Conservation (phyloP, 1,139 yeast species). For the Diutina neorugosa region DNA sequence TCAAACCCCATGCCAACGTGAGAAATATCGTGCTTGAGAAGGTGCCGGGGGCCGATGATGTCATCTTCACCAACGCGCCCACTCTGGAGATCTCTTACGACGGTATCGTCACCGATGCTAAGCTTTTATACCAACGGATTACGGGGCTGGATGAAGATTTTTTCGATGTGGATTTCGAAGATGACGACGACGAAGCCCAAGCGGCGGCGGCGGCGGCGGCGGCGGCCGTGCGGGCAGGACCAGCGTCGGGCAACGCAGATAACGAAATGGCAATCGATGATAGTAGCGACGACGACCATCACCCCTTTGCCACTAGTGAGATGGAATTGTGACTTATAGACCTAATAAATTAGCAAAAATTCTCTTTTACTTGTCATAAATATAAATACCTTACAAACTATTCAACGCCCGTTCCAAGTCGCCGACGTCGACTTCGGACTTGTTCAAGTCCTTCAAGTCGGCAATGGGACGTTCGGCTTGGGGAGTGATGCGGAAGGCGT, state of each 20-base stretch:
- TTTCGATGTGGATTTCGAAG: slow-evolving; percentile 92
- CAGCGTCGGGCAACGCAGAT: slow-evolving; percentile 8
- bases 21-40: slow-evolving; percentile 20
- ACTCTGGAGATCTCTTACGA: slow-evolving; percentile 82
- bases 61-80: slow-evolving; percentile 62
- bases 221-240: not conserved
- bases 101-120: slow-evolving; percentile 78
- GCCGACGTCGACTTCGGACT: slow-evolving; percentile 6
- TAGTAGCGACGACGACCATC: slow-evolving; percentile 29
- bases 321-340: slow-evolving; percentile 40
- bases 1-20: slow-evolving; percentile 11
- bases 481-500: slow-evolving; percentile 18
- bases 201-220: slow-evolving; percentile 8
- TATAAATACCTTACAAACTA: not conserved
- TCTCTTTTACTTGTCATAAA: not conserved
- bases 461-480: slow-evolving; percentile 17
- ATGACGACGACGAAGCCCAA: slow-evolving; percentile 55
- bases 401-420: not conserved
- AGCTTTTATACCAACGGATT: slow-evolving; percentile 55
- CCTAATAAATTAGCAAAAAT: not conserved
- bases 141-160: slow-evolving; percentile 94
- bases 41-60: slow-evolving; percentile 25
- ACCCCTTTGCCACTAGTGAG: slow-evolving; percentile 55
- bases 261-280: slow-evolving; percentile 31
- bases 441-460: slow-evolving; percentile 20